A percentile compares a stretch with the other conserved stretches of the same genome.
Evolutionary conservation across 495 filamentous ascomycete species (phyloP).

Genomic region (Monascus purpureus): DNA sequence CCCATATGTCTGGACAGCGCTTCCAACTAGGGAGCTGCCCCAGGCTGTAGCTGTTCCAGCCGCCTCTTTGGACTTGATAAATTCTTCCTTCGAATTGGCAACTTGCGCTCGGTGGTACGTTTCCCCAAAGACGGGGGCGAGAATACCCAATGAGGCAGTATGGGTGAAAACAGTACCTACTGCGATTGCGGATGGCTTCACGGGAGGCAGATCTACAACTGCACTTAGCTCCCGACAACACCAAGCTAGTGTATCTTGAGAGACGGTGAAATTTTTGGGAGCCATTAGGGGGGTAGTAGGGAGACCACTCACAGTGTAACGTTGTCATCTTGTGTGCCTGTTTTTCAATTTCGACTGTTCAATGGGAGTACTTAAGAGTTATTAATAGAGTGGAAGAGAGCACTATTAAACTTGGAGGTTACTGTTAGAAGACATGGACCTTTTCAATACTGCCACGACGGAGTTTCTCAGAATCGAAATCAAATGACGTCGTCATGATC

Average conservation of each 20-base stretch:
- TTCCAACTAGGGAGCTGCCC: conserved; percentile 81
- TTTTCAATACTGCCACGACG: conserved; percentile 5
- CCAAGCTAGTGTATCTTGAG: too few relatives aligned
- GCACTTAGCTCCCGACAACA: too few relatives aligned
- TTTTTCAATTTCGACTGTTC: not conserved
- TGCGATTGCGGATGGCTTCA: conserved; percentile 96
- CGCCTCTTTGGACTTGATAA: conserved; percentile 84
- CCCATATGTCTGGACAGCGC: conserved; percentile 83
- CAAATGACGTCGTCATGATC: conserved; percentile 33
- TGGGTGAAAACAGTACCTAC: conserved; percentile 94
- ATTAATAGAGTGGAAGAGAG: too few relatives aligned
- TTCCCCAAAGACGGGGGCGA: conserved; percentile 83
- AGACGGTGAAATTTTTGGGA: too few relatives aligned
- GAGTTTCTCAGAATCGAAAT: not conserved
- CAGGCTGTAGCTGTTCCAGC: conserved; percentile 75
- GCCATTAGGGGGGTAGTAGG: too few relatives aligned
- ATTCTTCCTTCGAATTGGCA: conserved; percentile 92
- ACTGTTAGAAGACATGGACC: conserved; percentile 2
- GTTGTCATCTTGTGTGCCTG: conserved; percentile 37
- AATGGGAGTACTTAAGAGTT: too few relatives aligned
- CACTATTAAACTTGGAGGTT: too few relatives aligned
- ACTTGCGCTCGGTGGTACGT: conserved; percentile 88
- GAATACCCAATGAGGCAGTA: conserved; percentile 61
- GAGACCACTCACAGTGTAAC: conserved; percentile 51
- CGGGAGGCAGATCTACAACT: conserved; percentile 67